A percentile compares a stretch with the other conserved stretches of the same genome.
Evolutionary conservation across 2,329 filamentous ascomycete genomes (phyloP).

Genomic region (Aspergillus calidoustus): DNA sequence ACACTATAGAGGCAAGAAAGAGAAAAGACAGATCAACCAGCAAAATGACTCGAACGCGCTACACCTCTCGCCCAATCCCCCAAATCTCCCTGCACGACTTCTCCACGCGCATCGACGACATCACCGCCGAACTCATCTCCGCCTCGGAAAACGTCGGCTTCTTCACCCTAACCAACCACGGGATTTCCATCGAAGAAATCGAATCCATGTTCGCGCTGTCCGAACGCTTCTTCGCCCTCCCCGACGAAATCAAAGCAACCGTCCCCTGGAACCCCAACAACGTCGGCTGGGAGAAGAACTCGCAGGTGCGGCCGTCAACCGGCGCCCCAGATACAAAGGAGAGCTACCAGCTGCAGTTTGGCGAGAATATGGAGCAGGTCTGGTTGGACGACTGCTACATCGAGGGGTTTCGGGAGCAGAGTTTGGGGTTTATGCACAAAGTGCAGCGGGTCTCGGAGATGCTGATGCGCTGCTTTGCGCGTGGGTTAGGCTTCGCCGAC

Average conservation of each 20-base stretch:
- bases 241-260: conserved; percentile 56
- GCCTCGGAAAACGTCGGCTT: conserved; percentile 66
- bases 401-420: conserved; percentile 53
- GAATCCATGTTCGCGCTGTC: conserved; percentile 58
- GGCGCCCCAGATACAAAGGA: conserved; percentile 64
- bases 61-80: conserved; percentile 52
- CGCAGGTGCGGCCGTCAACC: conserved; percentile 64
- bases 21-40: background rate
- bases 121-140: conserved; percentile 56
- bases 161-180: conserved; percentile 62
- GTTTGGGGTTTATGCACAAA: conserved; percentile 59
- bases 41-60: conserved; percentile 44
- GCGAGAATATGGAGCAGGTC: conserved; percentile 55
- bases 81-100: conserved; percentile 61
- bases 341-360: conserved; percentile 67
- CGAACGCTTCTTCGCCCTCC: conserved; percentile 59
- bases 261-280: conserved; percentile 62
- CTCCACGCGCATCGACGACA: conserved; percentile 56
- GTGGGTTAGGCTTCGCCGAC: conserved; percentile 60
- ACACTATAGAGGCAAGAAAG: background rate
- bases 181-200: conserved; percentile 55
- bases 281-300: conserved; percentile 64
- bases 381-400: conserved; percentile 58
- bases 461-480: conserved; percentile 50
- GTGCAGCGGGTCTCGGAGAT: conserved; percentile 59